Percentiles rank a stretch among this genome's conserved stretches.
These are phyloP conservation scores for Phyllosticta paracitricarpa DNA, from an alignment of 2,329 filamentous ascomycete species.

Conservation along the genomic window DNA sequence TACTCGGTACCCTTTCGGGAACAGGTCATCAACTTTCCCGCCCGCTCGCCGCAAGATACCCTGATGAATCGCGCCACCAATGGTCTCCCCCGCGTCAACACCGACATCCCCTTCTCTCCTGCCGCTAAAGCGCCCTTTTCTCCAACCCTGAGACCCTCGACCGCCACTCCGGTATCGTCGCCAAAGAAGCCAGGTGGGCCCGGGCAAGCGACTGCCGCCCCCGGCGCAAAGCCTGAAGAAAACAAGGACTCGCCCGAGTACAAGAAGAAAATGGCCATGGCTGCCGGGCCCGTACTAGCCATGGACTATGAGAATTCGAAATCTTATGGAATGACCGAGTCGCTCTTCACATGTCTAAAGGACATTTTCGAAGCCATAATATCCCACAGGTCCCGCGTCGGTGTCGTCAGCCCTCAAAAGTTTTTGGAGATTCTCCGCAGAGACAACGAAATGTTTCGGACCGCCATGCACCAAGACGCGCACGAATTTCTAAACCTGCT, in stretches of 20 bases:
- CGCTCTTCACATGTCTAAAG: slow-evolving; percentile 86
- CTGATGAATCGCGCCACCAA: slow-evolving; percentile 45
- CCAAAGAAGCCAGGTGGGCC: slow-evolving; percentile 34
- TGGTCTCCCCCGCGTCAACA: slow-evolving; percentile 29
- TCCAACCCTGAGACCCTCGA: slow-evolving; percentile 36
- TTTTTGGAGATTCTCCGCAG: slow-evolving; percentile 89
- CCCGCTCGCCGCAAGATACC: slow-evolving; percentile 57
- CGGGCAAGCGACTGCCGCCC: slow-evolving; percentile 43
- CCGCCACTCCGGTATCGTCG: slow-evolving; percentile 19
- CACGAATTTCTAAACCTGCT: slow-evolving; percentile 94
- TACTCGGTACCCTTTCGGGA: slow-evolving; percentile 92
- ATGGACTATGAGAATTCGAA: slow-evolving; percentile 70
- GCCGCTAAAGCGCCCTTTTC: slow-evolving; percentile 37
- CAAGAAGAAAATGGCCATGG: slow-evolving; percentile 92
- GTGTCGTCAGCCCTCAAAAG: slow-evolving; percentile 82
- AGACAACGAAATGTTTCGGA: slow-evolving; percentile 95
- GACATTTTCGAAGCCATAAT: slow-evolving; percentile 92
- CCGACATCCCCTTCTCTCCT: slow-evolving; percentile 26
- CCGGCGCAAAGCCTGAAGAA: slow-evolving; percentile 67
- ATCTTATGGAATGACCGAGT: slow-evolving; percentile 87
- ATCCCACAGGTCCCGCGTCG: slow-evolving; percentile 68
- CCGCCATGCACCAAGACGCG: slow-evolving; percentile 95
- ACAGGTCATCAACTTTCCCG: slow-evolving; percentile 84
- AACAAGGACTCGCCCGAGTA: slow-evolving; percentile 92
- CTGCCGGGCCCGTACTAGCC: slow-evolving; percentile 77